phyloP scores from a whole-genome alignment of 768 basidiomycete genomes.

The Kwoniella dejecticola region DNA sequence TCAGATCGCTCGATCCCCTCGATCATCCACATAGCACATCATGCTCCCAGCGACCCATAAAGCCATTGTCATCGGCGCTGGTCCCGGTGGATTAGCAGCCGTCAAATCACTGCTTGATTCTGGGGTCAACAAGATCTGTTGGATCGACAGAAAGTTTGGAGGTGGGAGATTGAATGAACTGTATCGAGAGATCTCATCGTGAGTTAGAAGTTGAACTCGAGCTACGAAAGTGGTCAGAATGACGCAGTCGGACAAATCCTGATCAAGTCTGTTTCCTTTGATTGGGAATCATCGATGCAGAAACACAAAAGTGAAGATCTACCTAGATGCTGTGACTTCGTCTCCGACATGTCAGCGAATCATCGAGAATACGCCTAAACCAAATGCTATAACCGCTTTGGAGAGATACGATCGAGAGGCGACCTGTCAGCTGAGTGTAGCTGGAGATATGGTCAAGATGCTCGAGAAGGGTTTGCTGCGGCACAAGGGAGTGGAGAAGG shows the following conservation, averaged over 20 bases:
- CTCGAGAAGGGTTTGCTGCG: conserved; percentile 19
- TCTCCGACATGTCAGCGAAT: conserved; percentile 27
- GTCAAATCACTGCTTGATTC: conserved; percentile 27
- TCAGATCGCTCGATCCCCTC: too few relatives aligned
- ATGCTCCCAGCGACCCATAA: conserved; percentile 9
- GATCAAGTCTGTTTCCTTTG: neutral
- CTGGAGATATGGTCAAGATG: conserved; percentile 35
- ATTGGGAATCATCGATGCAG: conserved; percentile 7
- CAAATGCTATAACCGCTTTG: conserved; percentile 29
- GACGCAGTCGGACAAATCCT: neutral
- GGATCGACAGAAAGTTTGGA: conserved; percentile 30
- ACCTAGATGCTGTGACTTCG: conserved; percentile 33
- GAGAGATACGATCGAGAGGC: conserved; percentile 24
- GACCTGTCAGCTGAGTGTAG: conserved; percentile 31
- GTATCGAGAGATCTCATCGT: conserved; percentile 44
- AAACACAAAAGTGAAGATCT: conserved; percentile 40
- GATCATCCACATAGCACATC: too few relatives aligned
- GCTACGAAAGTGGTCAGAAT: too few relatives aligned
- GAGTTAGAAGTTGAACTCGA: conserved; percentile 5
- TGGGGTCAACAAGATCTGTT: conserved; percentile 20
- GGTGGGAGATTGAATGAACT: conserved; percentile 37
- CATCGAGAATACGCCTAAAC: conserved; percentile 17
- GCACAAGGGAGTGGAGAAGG: conserved; percentile 14
- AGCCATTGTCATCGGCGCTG: conserved; percentile 35
- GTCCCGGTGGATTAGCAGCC: conserved; percentile 37